Conservation (phyloP, 257 asterid species). For the Leptodermis oblonga region DNA sequence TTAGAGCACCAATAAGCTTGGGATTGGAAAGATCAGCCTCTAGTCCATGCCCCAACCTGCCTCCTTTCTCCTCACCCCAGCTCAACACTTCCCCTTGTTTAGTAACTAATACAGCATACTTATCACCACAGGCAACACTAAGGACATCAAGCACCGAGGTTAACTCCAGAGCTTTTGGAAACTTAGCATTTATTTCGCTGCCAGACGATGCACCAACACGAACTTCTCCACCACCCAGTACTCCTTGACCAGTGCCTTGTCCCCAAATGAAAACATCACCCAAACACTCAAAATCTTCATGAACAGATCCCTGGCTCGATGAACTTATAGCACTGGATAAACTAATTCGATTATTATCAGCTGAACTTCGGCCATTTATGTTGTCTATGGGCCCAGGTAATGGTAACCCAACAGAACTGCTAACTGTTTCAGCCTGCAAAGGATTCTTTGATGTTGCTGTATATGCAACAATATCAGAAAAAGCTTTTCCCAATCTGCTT, state of each 20-base stretch:
- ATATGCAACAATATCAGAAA: slow-evolving; percentile 62
- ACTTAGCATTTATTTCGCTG: slow-evolving; percentile 38
- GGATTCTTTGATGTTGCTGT: slow-evolving; percentile 56
- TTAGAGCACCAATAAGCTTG: slow-evolving; percentile 49
- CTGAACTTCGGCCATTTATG: slow-evolving; percentile 45
- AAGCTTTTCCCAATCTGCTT: slow-evolving; percentile 69
- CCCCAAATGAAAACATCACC: slow-evolving; percentile 96
- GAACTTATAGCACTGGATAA: slow-evolving; percentile 87
- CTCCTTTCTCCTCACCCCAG: slow-evolving; percentile 88
- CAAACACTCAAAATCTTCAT: slow-evolving; percentile 65
- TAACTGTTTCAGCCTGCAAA: slow-evolving; percentile 30
- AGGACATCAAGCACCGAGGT: slow-evolving; percentile 66
- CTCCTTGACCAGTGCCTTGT: slow-evolving; percentile 63
- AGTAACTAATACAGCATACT: slow-evolving; percentile 67
- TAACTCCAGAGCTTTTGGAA: slow-evolving; percentile 71
- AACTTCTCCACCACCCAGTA: slow-evolving; percentile 56
- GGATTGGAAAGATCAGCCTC: slow-evolving; percentile 63
- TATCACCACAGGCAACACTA: slow-evolving; percentile 57
- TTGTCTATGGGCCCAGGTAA: slow-evolving; percentile 37
- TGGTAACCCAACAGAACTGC: slow-evolving; percentile 25
- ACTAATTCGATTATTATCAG: slow-evolving; percentile 64
- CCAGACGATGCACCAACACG: slow-evolving; percentile 25
- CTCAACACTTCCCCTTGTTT: slow-evolving; percentile 81
- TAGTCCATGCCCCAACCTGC: slow-evolving; percentile 84
- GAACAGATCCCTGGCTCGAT: slow-evolving; percentile 84